A percentile compares a stretch with the other conserved stretches of the same genome.
phyloP scores from a whole-genome alignment of 2,329 filamentous ascomycete genomes.

The Alternaria gaisen region DNA sequence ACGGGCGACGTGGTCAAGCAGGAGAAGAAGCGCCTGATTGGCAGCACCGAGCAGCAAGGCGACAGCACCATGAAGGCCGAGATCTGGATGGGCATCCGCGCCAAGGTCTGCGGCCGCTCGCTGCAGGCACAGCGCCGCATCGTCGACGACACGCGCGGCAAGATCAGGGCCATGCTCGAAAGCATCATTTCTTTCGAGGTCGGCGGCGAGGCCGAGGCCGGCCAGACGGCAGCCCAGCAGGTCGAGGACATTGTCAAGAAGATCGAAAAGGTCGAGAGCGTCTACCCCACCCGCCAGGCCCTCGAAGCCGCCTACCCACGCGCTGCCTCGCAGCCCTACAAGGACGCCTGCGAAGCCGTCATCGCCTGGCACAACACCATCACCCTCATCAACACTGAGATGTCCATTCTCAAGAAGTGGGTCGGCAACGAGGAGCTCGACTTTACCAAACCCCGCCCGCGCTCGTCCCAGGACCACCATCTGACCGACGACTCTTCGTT shows the following conservation, averaged over 20 bases:
- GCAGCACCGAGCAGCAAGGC: constrained; percentile 76
- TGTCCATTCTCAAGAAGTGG: constrained; percentile 92
- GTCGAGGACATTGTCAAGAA: constrained; percentile 88
- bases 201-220: constrained; percentile 89
- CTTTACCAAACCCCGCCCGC: constrained; percentile 78
- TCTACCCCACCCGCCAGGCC: constrained; percentile 82
- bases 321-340: constrained; percentile 78
- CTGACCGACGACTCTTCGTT: constrained; percentile 92
- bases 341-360: constrained; percentile 85
- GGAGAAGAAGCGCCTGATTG: constrained; percentile 95
- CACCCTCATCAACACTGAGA: constrained; percentile 92
- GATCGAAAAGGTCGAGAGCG: constrained; percentile 85
- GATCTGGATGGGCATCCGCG: constrained; percentile 87
- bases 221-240: constrained; percentile 86
- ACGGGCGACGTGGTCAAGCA: constrained; percentile 97
- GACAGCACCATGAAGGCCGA: constrained; percentile 73
- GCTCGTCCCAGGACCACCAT: constrained; percentile 73
- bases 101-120: constrained; percentile 83
- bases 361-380: constrained; percentile 98
- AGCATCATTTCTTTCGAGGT: constrained; percentile 93
- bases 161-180: constrained; percentile 79
- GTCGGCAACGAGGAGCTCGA: constrained; percentile 96
- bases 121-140: constrained; percentile 85
- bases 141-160: constrained; percentile 81
- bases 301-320: constrained; percentile 79